phyloP scores from a whole-genome alignment of 2,329 filamentous ascomycete genomes.

The Phoma sp. region DNA sequence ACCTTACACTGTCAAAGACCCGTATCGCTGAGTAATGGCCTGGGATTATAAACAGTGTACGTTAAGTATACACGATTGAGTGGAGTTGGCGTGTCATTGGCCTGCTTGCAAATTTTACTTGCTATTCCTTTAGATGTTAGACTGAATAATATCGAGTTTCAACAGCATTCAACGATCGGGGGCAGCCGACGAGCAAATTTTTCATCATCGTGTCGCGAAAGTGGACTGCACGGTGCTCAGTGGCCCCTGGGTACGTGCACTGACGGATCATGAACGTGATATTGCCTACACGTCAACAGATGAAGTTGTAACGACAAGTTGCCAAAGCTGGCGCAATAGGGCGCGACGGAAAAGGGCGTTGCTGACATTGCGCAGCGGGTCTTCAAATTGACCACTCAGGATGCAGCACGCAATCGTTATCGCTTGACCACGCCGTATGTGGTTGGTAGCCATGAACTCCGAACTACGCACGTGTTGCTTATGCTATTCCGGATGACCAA shows the following conservation, averaged over 20 bases:
- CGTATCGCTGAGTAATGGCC: not conserved
- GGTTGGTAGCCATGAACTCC: slow-evolving; percentile 17
- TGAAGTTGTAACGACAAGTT: slow-evolving; percentile 8
- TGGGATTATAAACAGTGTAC: slow-evolving; percentile 2
- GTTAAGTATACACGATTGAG: slow-evolving; percentile 22
- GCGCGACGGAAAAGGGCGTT: slow-evolving; percentile 27
- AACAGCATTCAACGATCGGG: slow-evolving; percentile 20
- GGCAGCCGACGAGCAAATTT: slow-evolving; percentile 21
- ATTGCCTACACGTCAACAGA: slow-evolving; percentile 2
- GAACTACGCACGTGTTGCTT: slow-evolving; percentile 8
- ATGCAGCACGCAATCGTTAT: slow-evolving; percentile 16
- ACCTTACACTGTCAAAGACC: slow-evolving; percentile 6
- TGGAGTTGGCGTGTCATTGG: slow-evolving; percentile 34
- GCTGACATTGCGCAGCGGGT: slow-evolving; percentile 20
- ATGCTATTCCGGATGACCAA: slow-evolving; percentile 24
- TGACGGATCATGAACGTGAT: slow-evolving; percentile 9
- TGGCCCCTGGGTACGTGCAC: not conserved
- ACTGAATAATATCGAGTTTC: slow-evolving; percentile 22
- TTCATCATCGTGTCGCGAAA: slow-evolving; percentile 15
- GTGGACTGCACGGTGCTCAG: slow-evolving; percentile 8
- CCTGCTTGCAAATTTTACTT: slow-evolving; percentile 26
- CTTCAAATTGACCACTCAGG: slow-evolving; percentile 21
- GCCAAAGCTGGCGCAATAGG: slow-evolving; percentile 14
- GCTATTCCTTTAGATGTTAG: slow-evolving; percentile 33
- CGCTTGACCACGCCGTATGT: slow-evolving; percentile 12